Percentiles rank a stretch among this genome's conserved stretches.
These are phyloP conservation scores for Alisma plantagoaquatica DNA, from an alignment of 106 monocot species.

Conservation along the genomic window DNA sequence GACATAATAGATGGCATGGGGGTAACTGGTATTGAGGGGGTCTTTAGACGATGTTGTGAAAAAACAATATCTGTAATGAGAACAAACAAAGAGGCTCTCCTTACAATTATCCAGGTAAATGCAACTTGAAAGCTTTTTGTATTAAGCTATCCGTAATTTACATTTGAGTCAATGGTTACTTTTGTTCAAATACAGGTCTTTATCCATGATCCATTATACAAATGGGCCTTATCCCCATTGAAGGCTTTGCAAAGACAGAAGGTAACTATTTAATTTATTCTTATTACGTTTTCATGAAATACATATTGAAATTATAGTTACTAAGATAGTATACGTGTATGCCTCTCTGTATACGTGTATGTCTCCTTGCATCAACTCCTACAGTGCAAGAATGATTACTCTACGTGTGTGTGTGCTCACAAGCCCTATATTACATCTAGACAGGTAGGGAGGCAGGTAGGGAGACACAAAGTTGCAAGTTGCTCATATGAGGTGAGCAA, in stretches of 20 bases:
- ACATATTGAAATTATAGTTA: too few relatives aligned
- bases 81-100: slow-evolving; percentile 86
- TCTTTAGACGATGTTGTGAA: slow-evolving; percentile 91
- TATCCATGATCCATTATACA: slow-evolving; percentile 97
- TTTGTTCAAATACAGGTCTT: slow-evolving; percentile 54
- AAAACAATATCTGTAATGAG: slow-evolving; percentile 97
- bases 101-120: slow-evolving; percentile 87
- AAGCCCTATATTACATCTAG: too few relatives aligned
- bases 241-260: slow-evolving; percentile 95
- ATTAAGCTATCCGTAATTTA: not conserved
- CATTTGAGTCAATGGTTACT: slow-evolving; percentile 2
- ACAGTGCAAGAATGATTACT: too few relatives aligned
- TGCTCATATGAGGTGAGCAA: too few relatives aligned
- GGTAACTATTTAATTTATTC: slow-evolving; percentile 22
- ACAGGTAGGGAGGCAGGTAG: too few relatives aligned
- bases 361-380: too few relatives aligned
- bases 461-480: too few relatives aligned
- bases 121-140: not conserved
- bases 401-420: too few relatives aligned
- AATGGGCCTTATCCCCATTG: slow-evolving; percentile 96
- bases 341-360: too few relatives aligned
- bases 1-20: slow-evolving; percentile 98
- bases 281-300: too few relatives aligned
- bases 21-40: slow-evolving; percentile 89
- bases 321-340: too few relatives aligned